phyloP scores from a whole-genome alignment of 116 monocot species.

The Papilionanthe hybrid region DNA sequence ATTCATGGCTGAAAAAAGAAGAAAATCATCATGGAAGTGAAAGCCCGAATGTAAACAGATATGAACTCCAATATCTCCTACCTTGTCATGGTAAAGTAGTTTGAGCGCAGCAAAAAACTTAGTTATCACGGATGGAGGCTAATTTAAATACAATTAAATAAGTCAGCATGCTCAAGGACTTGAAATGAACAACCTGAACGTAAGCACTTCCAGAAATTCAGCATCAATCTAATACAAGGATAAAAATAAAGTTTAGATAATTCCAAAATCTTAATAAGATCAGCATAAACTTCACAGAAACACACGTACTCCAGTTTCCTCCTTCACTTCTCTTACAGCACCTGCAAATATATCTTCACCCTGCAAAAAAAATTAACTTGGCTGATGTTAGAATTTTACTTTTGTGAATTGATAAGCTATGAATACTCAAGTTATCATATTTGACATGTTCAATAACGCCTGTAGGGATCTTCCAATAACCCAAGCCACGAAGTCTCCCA shows the following conservation, averaged over 20 bases:
- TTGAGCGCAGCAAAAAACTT: too few species aligned
- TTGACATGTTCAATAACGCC: constrained; percentile 53
- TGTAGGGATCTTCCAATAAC: constrained; percentile 54
- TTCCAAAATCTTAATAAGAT: neutral
- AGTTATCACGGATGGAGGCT: too few species aligned
- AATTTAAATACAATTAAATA: neutral
- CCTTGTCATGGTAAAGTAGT: too few species aligned
- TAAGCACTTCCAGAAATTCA: constrained; percentile 61
- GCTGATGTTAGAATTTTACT: neutral
- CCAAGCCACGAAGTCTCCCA: constrained; percentile 27
- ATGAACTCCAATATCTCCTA: too few species aligned
- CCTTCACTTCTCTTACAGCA: constrained; percentile 54
- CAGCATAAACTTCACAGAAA: neutral
- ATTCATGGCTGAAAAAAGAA: too few species aligned
- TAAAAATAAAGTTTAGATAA: neutral
- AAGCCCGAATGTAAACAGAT: too few species aligned
- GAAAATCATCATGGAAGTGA: too few species aligned
- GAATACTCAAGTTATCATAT: constrained; percentile 2
- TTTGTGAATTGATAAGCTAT: neutral
- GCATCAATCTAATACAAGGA: constrained; percentile 38
- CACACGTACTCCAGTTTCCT: constrained; percentile 54
- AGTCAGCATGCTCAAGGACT: too few species aligned
- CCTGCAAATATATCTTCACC: constrained; percentile 56
- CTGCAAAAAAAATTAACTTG: constrained; percentile 14
- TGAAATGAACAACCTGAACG: constrained; percentile 36